Base-by-base conservation (phyloP, 345 rosid species). In the Sonneratia alba region DNA sequence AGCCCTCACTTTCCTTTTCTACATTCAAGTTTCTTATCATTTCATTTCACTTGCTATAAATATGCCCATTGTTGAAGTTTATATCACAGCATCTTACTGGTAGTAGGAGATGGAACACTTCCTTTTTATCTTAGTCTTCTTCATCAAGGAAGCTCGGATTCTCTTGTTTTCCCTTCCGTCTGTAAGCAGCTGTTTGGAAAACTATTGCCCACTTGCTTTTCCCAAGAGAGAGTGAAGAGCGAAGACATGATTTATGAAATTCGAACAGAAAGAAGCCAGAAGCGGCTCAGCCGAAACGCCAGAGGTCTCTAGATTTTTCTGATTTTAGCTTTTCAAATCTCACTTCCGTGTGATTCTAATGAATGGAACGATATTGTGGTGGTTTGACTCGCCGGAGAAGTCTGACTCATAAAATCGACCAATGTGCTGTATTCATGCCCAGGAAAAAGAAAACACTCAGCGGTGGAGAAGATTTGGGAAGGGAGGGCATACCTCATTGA, bases 401-500 rank as follows among this genome's bases (percentile, higher is more conserved):
- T 4, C 43, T 8, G 18, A 48, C 53, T 48, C 18, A 16, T 48
- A 48, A 48, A 10, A 48, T 48, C 53, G 18, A 10, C 53, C 18
- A 16, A 27, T 27, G 18, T 48, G 0, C 8, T 53, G 13, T 7
- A 57, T 57, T 57, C 34, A 57, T n/a, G n/a, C 3, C 1, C 11
- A n/a, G 13, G 34, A 57, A 57, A 57, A 57, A 10, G 18, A 21
- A 57, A 57, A 22, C 3, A 53, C 59, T 53, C 43, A 66, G 37
- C 69, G 19, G 32, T 34, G 68, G 42, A 27, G 49, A 5, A 1
- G 45, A 42, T 4, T 42, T 42, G 6, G 69, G 37, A 65, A 32
- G 36, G 3, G 22, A 5, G 6, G 27, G 38, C 69, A 6, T 10
- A 72, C 74, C 74, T 43, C 68, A 61, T 62, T 61, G 24, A 72